A percentile compares a stretch with the other conserved stretches of the same genome.
These are phyloP conservation scores for Incumbomyces delicatus DNA, from an alignment of 2,329 filamentous ascomycete species.

Conservation along the genomic window DNA sequence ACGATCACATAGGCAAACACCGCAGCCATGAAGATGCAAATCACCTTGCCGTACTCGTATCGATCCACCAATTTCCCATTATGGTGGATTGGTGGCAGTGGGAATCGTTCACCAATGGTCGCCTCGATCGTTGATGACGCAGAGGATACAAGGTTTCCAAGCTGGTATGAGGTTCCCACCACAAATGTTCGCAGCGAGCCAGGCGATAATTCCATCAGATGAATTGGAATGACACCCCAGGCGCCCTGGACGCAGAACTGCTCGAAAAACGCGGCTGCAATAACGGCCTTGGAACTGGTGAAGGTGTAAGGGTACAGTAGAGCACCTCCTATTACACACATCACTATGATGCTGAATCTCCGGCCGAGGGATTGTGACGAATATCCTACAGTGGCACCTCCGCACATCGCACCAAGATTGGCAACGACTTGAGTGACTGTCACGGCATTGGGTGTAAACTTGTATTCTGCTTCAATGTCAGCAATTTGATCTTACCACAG, in stretches of 20 bases:
- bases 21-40: conserved; percentile 84
- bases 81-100: conserved; percentile 44
- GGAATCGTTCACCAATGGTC: conserved; percentile 64
- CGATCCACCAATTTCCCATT: conserved; percentile 35
- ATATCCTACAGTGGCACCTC: conserved; percentile 59
- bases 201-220: conserved; percentile 55
- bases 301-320: conserved; percentile 79
- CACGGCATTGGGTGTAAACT: conserved; percentile 47
- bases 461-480: conserved; percentile 33
- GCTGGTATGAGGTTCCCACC: conserved; percentile 54
- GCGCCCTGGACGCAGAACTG: conserved; percentile 71
- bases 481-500: not conserved
- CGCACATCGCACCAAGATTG: conserved; percentile 59
- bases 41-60: conserved; percentile 72
- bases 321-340: conserved; percentile 58
- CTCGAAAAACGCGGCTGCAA: conserved; percentile 75
- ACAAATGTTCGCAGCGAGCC: conserved; percentile 53
- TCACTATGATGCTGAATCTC: conserved; percentile 57
- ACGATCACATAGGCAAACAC: conserved; percentile 58
- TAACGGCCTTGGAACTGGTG: conserved; percentile 50
- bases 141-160: conserved; percentile 52
- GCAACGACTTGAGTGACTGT: conserved; percentile 64
- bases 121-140: conserved; percentile 66
- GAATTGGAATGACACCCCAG: conserved; percentile 65
- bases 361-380: conserved; percentile 60